Percentiles rank a stretch among this genome's conserved stretches.
These are phyloP conservation scores for Talaromyces sp. DNA, from an alignment of 2,329 filamentous ascomycete species.

Conservation along the genomic window DNA sequence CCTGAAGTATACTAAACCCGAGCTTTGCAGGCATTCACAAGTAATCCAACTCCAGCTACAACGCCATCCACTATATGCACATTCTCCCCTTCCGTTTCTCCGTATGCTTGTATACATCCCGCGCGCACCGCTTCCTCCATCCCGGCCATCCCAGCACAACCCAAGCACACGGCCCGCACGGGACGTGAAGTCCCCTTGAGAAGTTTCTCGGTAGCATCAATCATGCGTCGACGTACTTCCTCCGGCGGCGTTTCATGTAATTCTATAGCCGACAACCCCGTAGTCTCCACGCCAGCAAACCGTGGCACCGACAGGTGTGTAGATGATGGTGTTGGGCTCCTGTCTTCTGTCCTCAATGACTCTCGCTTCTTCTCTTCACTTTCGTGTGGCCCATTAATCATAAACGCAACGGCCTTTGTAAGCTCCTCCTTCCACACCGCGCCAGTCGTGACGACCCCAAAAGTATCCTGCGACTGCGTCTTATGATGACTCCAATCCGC, in stretches of 20 bases:
- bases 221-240: slow-evolving; percentile 62
- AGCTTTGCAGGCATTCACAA: slow-evolving; percentile 35
- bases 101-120: slow-evolving; percentile 61
- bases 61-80: slow-evolving; percentile 72
- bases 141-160: slow-evolving; percentile 87
- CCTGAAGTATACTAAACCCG: slow-evolving; percentile 26
- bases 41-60: slow-evolving; percentile 33
- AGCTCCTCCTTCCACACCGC: slow-evolving; percentile 75
- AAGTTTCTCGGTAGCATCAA: slow-evolving; percentile 63
- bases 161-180: slow-evolving; percentile 69
- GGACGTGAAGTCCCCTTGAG: slow-evolving; percentile 46
- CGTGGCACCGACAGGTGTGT: slow-evolving; percentile 29
- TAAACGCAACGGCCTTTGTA: slow-evolving; percentile 56
- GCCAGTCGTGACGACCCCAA: slow-evolving; percentile 87
- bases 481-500: slow-evolving; percentile 23
- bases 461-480: slow-evolving; percentile 45
- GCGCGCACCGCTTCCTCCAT: slow-evolving; percentile 70
- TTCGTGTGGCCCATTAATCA: slow-evolving; percentile 51
- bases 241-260: slow-evolving; percentile 64
- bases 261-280: slow-evolving; percentile 72
- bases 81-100: slow-evolving; percentile 51
- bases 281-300: slow-evolving; percentile 78
- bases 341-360: slow-evolving; percentile 15
- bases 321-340: not conserved
- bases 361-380: slow-evolving; percentile 24